A percentile compares a stretch with the other conserved stretches of the same genome.
phyloP scores from a whole-genome alignment of 139 green algal species.

The Chlorokybus atmophyticus region DNA sequence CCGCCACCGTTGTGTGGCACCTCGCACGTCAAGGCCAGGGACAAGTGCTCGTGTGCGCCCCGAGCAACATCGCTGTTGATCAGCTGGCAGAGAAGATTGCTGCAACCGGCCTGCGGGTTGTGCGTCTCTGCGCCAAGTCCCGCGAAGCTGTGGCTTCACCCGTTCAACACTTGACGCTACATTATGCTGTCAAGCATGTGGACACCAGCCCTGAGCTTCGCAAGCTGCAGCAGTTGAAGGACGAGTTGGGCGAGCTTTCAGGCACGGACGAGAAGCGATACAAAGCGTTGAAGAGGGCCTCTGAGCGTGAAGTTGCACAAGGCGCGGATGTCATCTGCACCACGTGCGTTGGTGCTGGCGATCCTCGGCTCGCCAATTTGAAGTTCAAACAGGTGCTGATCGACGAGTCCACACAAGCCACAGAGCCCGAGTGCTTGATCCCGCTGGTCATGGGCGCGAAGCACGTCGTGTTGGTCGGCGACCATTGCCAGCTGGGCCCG shows the following conservation, averaged over 20 bases:
- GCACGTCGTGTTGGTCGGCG: slow-evolving; percentile 78
- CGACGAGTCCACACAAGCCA: slow-evolving; percentile 87
- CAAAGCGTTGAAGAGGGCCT: slow-evolving; percentile 29
- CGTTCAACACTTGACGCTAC: slow-evolving; percentile 89
- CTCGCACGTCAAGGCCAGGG: slow-evolving; percentile 51
- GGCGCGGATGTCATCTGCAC: slow-evolving; percentile 75
- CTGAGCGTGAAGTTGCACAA: slow-evolving; percentile 74
- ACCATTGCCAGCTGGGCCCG: slow-evolving; percentile 80
- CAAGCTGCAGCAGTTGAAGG: slow-evolving; percentile 78
- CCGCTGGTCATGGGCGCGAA: slow-evolving; percentile 88
- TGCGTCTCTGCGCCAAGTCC: slow-evolving; percentile 76
- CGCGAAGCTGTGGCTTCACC: slow-evolving; percentile 64
- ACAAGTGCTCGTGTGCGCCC: slow-evolving; percentile 83
- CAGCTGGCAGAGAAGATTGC: slow-evolving; percentile 89
- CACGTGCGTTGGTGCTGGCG: slow-evolving; percentile 83
- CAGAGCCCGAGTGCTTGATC: slow-evolving; percentile 86
- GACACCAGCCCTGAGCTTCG: slow-evolving; percentile 61
- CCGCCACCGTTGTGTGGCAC: slow-evolving; percentile 88
- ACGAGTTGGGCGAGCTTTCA: slow-evolving; percentile 73
- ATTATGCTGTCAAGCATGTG: slow-evolving; percentile 85
- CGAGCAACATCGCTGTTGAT: slow-evolving; percentile 95
- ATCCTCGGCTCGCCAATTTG: slow-evolving; percentile 67
- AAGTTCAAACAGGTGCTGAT: slow-evolving; percentile 82
- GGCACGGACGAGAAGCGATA: slow-evolving; percentile 78
- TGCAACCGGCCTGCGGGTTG: slow-evolving; percentile 77